phyloP scores from a whole-genome alignment of 805 yeast genomes.

The Middelhovenomyces tepae region DNA sequence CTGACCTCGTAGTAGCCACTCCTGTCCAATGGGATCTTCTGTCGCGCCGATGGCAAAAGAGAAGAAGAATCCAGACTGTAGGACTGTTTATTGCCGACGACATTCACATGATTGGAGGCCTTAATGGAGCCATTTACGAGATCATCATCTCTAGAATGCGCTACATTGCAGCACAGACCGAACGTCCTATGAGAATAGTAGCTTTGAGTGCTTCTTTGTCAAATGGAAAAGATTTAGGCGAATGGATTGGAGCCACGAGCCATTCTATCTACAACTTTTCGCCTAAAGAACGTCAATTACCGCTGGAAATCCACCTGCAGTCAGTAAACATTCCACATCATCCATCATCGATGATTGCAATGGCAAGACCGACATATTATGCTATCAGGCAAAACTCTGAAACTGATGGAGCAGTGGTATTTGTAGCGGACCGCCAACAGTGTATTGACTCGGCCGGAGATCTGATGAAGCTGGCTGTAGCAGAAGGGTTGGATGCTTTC shows the following conservation, averaged over 20 bases:
- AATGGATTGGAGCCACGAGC: slow-evolving; percentile 74
- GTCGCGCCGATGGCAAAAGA: slow-evolving; percentile 75
- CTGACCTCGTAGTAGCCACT: slow-evolving; percentile 67
- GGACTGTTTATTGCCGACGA: slow-evolving; percentile 69
- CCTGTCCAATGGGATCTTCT: slow-evolving; percentile 68
- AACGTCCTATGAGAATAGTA: slow-evolving; percentile 46
- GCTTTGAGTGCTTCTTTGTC: slow-evolving; percentile 63
- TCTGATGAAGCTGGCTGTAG: slow-evolving; percentile 31
- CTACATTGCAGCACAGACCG: slow-evolving; percentile 60
- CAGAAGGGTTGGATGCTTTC: slow-evolving; percentile 30
- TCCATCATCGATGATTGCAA: slow-evolving; percentile 43
- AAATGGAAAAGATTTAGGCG: slow-evolving; percentile 68
- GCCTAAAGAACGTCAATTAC: slow-evolving; percentile 48
- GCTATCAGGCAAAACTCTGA: slow-evolving; percentile 29
- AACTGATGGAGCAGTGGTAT: slow-evolving; percentile 36
- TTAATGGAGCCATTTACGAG: slow-evolving; percentile 59
- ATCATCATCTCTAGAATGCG: slow-evolving; percentile 59
- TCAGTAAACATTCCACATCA: slow-evolving; percentile 37
- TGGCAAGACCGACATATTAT: slow-evolving; percentile 42
- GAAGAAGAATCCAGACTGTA: slow-evolving; percentile 56
- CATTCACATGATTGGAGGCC: slow-evolving; percentile 56
- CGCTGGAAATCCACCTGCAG: slow-evolving; percentile 50
- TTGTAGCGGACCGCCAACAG: slow-evolving; percentile 47
- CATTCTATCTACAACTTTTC: slow-evolving; percentile 57
- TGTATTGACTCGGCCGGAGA: slow-evolving; percentile 45